A percentile compares a stretch with the other conserved stretches of the same genome.
Evolutionary conservation across 495 filamentous ascomycete genomes (phyloP).

Genomic region (Trichoderma gamsii): DNA sequence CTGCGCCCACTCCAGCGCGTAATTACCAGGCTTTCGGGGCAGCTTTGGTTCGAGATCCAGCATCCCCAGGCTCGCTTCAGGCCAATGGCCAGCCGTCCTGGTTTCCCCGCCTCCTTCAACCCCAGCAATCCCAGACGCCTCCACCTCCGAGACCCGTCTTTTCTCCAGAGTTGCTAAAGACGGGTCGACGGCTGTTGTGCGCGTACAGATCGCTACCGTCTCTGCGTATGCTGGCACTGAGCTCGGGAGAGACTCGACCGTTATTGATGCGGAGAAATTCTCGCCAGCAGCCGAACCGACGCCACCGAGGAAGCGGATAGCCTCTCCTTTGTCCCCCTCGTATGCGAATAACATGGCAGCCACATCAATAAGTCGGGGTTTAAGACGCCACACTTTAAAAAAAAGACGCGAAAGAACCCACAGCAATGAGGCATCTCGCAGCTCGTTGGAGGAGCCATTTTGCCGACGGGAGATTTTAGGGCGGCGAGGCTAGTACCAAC

Average conservation of each 20-base stretch:
- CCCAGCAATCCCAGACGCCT: slow-evolving; percentile 2
- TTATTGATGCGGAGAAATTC: not conserved
- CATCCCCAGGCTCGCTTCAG: not conserved
- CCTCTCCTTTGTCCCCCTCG: not conserved
- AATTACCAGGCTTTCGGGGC: slow-evolving; percentile 4
- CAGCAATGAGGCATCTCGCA: not conserved
- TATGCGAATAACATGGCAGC: not conserved
- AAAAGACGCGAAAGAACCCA: not conserved
- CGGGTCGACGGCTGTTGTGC: not conserved
- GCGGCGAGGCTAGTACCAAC: slow-evolving; percentile 4
- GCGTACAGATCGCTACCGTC: not conserved
- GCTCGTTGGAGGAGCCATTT: not conserved
- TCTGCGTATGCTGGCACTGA: not conserved
- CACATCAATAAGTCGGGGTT: not conserved
- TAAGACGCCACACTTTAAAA: slow-evolving; percentile 7
- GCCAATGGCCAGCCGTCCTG: not conserved
- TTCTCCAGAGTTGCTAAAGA: slow-evolving; percentile 12
- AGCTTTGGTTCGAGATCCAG: slow-evolving; percentile 9
- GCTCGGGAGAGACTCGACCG: slow-evolving; percentile 3
- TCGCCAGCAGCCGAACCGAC: not conserved
- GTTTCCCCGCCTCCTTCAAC: slow-evolving; percentile 5
- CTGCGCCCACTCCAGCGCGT: not conserved
- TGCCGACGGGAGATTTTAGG: slow-evolving; percentile 2
- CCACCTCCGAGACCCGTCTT: slow-evolving; percentile 5
- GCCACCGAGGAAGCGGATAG: not conserved